phyloP scores from a whole-genome alignment of 257 asterid species.

The Solanum ossicruentum region DNA sequence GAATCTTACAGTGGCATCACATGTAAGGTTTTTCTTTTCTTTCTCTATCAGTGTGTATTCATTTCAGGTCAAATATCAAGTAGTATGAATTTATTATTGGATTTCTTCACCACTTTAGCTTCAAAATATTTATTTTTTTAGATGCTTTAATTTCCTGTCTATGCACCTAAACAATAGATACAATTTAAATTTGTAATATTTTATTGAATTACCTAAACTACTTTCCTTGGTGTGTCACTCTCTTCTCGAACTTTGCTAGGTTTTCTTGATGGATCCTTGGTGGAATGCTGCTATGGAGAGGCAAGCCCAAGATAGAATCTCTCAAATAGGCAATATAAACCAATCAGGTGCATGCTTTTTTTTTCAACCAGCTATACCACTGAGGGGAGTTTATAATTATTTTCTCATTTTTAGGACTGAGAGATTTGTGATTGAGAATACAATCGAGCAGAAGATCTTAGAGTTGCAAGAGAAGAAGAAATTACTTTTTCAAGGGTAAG shows the following conservation, averaged over 20 bases:
- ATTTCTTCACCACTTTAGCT: background rate
- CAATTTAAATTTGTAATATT: background rate
- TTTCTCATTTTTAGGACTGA: too few relatives aligned
- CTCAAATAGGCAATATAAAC: too few relatives aligned
- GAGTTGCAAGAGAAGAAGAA: too few relatives aligned
- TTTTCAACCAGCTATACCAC: too few relatives aligned
- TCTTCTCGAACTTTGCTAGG: slow-evolving; percentile 24
- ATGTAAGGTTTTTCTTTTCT: slow-evolving; percentile 26
- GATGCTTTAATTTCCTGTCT: background rate
- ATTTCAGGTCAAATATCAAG: background rate
- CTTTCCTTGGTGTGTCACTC: background rate
- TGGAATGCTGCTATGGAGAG: too few relatives aligned
- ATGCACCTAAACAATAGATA: background rate
- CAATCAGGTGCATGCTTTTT: too few relatives aligned
- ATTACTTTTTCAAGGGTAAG: too few relatives aligned
- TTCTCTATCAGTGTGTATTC: background rate
- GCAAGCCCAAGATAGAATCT: too few relatives aligned
- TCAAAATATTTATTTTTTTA: background rate
- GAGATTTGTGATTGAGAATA: too few relatives aligned
- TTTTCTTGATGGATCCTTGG: slow-evolving; percentile 1
- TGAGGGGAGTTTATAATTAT: too few relatives aligned
- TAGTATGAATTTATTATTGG: background rate
- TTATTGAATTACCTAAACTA: background rate
- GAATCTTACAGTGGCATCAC: slow-evolving; percentile 88
- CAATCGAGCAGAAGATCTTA: too few relatives aligned